Conservation (phyloP, 2,329 filamentous ascomycete species). For the Colletotrichum sp. region DNA sequence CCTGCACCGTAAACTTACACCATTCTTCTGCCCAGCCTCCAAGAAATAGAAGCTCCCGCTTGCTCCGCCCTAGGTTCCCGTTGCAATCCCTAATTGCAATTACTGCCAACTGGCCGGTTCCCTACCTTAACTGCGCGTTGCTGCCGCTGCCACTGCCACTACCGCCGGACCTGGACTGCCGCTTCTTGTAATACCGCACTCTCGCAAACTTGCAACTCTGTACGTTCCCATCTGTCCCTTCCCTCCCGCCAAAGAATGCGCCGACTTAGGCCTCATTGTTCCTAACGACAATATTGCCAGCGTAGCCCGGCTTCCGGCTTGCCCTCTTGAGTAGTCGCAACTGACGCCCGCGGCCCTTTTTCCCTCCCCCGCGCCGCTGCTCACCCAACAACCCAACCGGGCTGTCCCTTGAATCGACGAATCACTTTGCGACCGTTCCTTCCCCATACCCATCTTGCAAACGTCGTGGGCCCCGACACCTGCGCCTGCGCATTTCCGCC, state of each 20-base stretch:
- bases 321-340: neutral
- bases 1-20: conserved; percentile 18
- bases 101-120: neutral
- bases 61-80: neutral
- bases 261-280: conserved; percentile 12
- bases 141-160: neutral
- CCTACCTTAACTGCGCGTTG: neutral
- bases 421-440: conserved; percentile 17
- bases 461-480: conserved; percentile 18
- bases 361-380: neutral
- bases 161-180: neutral
- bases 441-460: conserved; percentile 12
- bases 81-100: neutral
- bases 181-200: neutral
- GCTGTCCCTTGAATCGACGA: conserved; percentile 18
- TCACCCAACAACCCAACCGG: conserved; percentile 4
- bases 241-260: neutral
- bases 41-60: conserved; percentile 14
- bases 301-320: neutral
- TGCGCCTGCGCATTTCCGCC: conserved; percentile 6
- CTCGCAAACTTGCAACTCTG: neutral
- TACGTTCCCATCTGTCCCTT: neutral
- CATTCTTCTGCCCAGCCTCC: neutral
- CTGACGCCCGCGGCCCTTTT: neutral
- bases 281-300: conserved; percentile 13